Percentiles rank a stretch among this genome's conserved stretches.
Evolutionary conservation across 495 filamentous ascomycete species (phyloP).

Genomic region (Aspergillus nidulans): DNA sequence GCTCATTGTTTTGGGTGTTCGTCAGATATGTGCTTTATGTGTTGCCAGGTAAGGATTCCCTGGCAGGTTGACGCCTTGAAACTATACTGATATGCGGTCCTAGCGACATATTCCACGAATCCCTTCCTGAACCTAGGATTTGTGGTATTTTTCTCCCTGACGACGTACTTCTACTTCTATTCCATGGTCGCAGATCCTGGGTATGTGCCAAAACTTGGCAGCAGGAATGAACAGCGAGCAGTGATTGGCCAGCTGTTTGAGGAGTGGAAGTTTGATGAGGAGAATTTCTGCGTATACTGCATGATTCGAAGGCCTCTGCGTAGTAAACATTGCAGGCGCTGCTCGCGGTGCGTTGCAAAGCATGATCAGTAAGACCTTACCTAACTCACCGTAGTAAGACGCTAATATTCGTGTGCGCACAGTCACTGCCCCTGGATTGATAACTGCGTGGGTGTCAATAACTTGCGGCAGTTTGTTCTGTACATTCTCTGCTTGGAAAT

Average conservation of each 20-base stretch:
- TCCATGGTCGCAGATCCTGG: slow-evolving; percentile 88
- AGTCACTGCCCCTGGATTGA: slow-evolving; percentile 98
- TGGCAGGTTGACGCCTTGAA: neutral
- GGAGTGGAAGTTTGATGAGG: slow-evolving; percentile 85
- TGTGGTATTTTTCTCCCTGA: slow-evolving; percentile 55
- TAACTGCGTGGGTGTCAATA: slow-evolving; percentile 92
- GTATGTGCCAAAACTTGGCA: slow-evolving; percentile 87
- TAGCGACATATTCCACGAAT: slow-evolving; percentile 59
- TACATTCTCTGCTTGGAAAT: slow-evolving; percentile 75
- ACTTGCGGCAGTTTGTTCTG: slow-evolving; percentile 90
- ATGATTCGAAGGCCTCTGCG: slow-evolving; percentile 89
- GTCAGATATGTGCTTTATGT: slow-evolving; percentile 69
- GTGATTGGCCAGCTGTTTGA: slow-evolving; percentile 79
- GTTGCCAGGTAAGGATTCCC: slow-evolving; percentile 55
- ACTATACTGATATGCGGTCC: slow-evolving; percentile 4
- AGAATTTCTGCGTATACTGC: slow-evolving; percentile 88
- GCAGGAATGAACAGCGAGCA: slow-evolving; percentile 80
- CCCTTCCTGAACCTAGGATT: slow-evolving; percentile 75
- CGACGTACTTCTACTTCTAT: slow-evolving; percentile 77
- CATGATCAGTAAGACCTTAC: slow-evolving; percentile 79
- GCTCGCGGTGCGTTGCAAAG: slow-evolving; percentile 88
- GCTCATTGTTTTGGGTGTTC: slow-evolving; percentile 77
- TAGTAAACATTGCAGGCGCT: slow-evolving; percentile 92
- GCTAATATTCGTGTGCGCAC: slow-evolving; percentile 35
- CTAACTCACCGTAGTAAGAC: neutral